phyloP scores from a whole-genome alignment of 2,329 filamentous ascomycete genomes.

The Anisogramma anomala region DNA sequence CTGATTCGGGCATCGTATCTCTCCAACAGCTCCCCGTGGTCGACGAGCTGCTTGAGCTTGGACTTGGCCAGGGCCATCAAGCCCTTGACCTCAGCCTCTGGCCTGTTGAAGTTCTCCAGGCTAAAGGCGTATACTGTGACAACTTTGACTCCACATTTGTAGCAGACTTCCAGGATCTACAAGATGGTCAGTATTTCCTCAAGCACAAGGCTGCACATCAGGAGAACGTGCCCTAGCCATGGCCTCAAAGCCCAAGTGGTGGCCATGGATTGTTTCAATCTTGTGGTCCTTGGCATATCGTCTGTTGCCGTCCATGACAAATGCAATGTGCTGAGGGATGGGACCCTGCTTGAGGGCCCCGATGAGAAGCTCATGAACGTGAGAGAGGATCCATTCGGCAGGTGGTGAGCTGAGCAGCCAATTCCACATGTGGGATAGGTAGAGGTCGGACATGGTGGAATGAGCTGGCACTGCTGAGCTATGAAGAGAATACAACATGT shows the following conservation, averaged over 20 bases:
- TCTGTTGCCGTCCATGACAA: constrained; percentile 97
- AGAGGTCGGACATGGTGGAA: constrained; percentile 40
- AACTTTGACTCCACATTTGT: constrained; percentile 91
- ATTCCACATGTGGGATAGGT: constrained; percentile 36
- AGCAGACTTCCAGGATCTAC: constrained; percentile 91
- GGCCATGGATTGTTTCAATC: constrained; percentile 93
- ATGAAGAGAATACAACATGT: background rate
- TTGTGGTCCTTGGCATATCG: constrained; percentile 81
- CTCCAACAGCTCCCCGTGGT: constrained; percentile 87
- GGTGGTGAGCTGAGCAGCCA: constrained; percentile 85
- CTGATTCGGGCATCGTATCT: constrained; percentile 82
- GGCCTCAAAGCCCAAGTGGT: constrained; percentile 91
- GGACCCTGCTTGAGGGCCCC: constrained; percentile 81
- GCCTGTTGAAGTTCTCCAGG: constrained; percentile 97
- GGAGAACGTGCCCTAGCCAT: constrained; percentile 59
- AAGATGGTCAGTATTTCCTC: background rate
- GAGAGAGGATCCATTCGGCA: constrained; percentile 74
- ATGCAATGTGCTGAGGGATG: constrained; percentile 91
- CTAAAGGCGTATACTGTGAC: constrained; percentile 98
- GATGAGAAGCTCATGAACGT: constrained; percentile 74
- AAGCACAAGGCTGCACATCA: background rate
- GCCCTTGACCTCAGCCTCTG: constrained; percentile 90
- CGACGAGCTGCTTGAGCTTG: constrained; percentile 80
- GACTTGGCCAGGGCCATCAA: constrained; percentile 97
- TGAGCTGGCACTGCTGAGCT: background rate